Conservation (phyloP, 768 basidiomycete species). For the Fomitopsis serialis region DNA sequence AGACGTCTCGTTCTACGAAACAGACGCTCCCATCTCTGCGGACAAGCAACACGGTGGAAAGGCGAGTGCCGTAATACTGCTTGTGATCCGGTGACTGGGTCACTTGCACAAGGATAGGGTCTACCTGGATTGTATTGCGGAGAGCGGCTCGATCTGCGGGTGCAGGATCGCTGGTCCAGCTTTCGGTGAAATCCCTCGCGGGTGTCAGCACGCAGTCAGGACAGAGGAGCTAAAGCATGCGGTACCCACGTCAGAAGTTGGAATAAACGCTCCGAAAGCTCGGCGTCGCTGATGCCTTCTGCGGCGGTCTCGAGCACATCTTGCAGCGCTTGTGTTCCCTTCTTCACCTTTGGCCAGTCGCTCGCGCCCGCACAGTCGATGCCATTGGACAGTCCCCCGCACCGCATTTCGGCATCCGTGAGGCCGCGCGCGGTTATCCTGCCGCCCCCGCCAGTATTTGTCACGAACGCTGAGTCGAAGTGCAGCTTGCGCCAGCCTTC, state of each 20-base stretch:
- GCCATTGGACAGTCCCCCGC: conserved; percentile 72
- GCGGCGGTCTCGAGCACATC: conserved; percentile 34
- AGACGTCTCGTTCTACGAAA: conserved; percentile 72
- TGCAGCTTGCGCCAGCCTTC: conserved; percentile 19
- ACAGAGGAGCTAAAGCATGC: conserved; percentile 1
- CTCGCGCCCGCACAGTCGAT: conserved; percentile 56
- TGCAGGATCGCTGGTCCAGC: conserved; percentile 21
- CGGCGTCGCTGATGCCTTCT: conserved; percentile 39
- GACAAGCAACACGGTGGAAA: conserved; percentile 69
- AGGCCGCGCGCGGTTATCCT: conserved; percentile 48
- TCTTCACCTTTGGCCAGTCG: conserved; percentile 71
- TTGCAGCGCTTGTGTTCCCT: conserved; percentile 46
- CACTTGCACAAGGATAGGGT: conserved; percentile 36
- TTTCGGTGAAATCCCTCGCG: not conserved
- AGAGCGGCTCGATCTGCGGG: conserved; percentile 48
- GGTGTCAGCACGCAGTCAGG: not conserved
- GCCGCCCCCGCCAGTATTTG: conserved; percentile 71
- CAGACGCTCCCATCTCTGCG: conserved; percentile 51
- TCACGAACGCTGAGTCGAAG: conserved; percentile 54
- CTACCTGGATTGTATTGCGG: conserved; percentile 58
- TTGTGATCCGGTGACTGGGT: conserved; percentile 6
- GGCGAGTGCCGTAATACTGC: conserved; percentile 58
- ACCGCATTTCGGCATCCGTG: conserved; percentile 39
- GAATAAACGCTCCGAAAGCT: conserved; percentile 56
- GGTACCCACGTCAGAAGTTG: conserved; percentile 62